These are phyloP conservation scores for Ambrosia artemisiifolia DNA, from an alignment of 129 eudicot genomes.

Conservation along the genomic window DNA sequence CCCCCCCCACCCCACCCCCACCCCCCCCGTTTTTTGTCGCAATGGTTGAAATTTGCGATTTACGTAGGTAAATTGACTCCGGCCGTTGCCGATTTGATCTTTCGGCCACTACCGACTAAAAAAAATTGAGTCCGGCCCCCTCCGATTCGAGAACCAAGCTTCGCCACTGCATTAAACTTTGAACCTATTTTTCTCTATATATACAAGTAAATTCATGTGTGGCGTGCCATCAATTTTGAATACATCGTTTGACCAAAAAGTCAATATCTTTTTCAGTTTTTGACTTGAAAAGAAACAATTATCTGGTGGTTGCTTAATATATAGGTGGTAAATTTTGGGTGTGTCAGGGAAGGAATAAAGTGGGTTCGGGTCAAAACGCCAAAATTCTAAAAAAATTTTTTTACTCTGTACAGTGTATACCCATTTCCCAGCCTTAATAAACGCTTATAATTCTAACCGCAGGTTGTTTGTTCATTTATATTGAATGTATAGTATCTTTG, in stretches of 20 bases:
- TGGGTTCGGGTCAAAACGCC: background rate
- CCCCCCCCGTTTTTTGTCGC: no score
- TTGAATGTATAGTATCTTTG: background rate
- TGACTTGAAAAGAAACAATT: constrained; percentile 3
- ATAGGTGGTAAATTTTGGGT: background rate
- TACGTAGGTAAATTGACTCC: no score
- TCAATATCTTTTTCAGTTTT: constrained; percentile 1
- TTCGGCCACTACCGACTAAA: no score
- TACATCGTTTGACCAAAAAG: constrained; percentile 24
- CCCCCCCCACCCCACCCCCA: no score
- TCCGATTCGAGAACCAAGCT: no score
- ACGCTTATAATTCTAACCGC: background rate
- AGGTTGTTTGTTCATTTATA: constrained; percentile 4
- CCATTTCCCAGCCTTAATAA: no score
- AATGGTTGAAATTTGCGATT: no score
- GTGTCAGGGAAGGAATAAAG: background rate
- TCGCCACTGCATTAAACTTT: no score
- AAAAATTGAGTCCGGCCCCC: no score
- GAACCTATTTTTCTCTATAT: background rate
- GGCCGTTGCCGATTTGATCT: no score
- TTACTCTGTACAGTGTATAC: background rate
- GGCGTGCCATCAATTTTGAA: constrained; percentile 10
- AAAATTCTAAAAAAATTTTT: background rate
- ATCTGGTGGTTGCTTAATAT: background rate
- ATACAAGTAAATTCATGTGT: background rate